Percentiles rank a stretch among this genome's conserved stretches.
phyloP scores from a whole-genome alignment of 257 asterid species.

The Pogostemon cablin region DNA sequence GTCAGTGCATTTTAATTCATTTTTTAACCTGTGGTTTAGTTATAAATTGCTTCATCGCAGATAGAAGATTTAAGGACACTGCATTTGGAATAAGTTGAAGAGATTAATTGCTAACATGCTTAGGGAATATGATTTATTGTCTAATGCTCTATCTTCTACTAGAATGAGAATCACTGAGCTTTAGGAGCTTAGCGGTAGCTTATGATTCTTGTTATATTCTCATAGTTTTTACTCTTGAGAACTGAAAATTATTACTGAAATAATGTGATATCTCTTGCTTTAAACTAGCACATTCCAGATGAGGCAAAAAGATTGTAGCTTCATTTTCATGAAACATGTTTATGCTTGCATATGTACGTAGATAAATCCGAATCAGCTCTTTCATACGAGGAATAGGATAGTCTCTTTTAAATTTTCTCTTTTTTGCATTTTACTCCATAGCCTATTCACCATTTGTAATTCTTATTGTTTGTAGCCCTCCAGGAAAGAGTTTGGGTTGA shows the following conservation, averaged over 20 bases:
- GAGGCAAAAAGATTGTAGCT: neutral
- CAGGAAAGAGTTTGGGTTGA: conserved; percentile 89
- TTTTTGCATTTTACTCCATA: conserved; percentile 8
- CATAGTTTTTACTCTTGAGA: neutral
- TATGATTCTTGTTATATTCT: neutral
- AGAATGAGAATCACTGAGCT: neutral
- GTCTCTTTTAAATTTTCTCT: neutral
- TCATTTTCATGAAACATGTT: conserved; percentile 2
- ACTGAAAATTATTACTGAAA: conserved; percentile 5
- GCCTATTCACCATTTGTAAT: conserved; percentile 29
- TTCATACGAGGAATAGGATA: neutral
- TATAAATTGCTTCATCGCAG: conserved; percentile 7
- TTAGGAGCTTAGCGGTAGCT: too few species aligned
- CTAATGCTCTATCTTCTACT: neutral
- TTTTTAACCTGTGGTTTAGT: conserved; percentile 4
- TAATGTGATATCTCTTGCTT: conserved; percentile 4
- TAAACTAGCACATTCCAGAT: neutral
- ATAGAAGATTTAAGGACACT: neutral
- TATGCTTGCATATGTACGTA: conserved; percentile 5
- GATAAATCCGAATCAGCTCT: neutral
- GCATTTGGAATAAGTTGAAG: neutral
- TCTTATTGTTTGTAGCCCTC: conserved; percentile 75
- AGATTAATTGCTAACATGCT: conserved; percentile 4
- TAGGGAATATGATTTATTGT: neutral
- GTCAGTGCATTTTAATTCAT: neutral